Evolutionary conservation across 768 basidiomycete species (phyloP).

Genomic region (Lentinula detonsa): DNA sequence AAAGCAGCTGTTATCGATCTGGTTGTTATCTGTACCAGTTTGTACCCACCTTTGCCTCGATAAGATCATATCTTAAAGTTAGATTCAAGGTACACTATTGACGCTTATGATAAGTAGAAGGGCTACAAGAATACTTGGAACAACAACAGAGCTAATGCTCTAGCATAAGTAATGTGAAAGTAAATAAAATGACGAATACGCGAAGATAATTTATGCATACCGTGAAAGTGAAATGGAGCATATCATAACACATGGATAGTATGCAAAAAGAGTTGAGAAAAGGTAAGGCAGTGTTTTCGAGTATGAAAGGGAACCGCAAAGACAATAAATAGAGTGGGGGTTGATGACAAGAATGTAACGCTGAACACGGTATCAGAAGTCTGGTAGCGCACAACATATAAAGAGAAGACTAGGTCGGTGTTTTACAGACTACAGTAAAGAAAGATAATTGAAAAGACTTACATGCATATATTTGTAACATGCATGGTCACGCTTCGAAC

Average conservation of each 20-base stretch:
- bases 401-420: not conserved
- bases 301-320: not conserved
- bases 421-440: conserved; percentile 3
- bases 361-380: not conserved
- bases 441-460: not conserved
- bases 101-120: not conserved
- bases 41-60: too few species aligned
- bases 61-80: not conserved
- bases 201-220: not conserved
- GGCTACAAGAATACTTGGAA: conserved; percentile 1
- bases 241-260: not conserved
- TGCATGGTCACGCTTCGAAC: not conserved
- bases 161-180: not conserved
- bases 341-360: not conserved
- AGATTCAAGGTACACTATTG: conserved; percentile 1
- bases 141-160: not conserved
- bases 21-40: too few species aligned
- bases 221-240: not conserved
- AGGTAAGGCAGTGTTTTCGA: not conserved
- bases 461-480: not conserved
- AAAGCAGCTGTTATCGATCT: too few species aligned
- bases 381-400: not conserved
- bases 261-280: not conserved
- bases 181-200: not conserved
- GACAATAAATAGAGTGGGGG: conserved; percentile 1